Base-by-base conservation (phyloP, 208 protist genomes). In the Acanthamoeba culbertsoni region DNA sequence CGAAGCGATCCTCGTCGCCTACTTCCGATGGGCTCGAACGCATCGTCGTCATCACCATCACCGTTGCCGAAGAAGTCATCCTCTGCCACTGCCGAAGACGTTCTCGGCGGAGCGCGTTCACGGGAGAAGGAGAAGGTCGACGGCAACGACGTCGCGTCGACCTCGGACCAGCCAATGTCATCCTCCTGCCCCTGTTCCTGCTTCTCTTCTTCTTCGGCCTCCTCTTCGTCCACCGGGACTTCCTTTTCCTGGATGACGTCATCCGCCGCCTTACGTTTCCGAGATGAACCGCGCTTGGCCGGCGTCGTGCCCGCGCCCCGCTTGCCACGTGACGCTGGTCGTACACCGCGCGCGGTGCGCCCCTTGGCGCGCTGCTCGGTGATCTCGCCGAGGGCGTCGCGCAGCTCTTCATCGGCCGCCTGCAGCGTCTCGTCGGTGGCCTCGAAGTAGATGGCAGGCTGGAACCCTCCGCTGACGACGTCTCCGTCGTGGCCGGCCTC, bases 371-470 rank as follows among this genome's bases (percentile, higher is more conserved):
- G 14, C 51, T 23, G 14, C 23, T 59, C 14, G 51, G 23, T 59
- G n/a, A 3, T 26, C n/a, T 26, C 59, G 63, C 63, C 63, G 35
- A 75, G 37, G 63, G 55, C 43, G 43, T 84, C 10, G 40, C 40
- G 43, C 73, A 84, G 45, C 45, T 84, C 73, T 33, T 84, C 73
- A 3, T 35, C 73, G 2, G 26, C 73, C 5, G 73, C 73, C 73
- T 84, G 43, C 10, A 84, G 43, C n/a, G 73, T 37, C 43, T 20
- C 4, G 18, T 84, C 45, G 73, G 73, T 33, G 2, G 73, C 43
- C n/a, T 84, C 73, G 23, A 84, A 84, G 45, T 84, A 84, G 73
- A 84, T 84, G 7, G 63, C 43, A 5, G 73, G 73, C 73, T 84
- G 73, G 43, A 84, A 84, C 43, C 73, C 45, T 2, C 3, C 35